Conservation (phyloP, 768 basidiomycete genomes). For the Russula sp. region DNA sequence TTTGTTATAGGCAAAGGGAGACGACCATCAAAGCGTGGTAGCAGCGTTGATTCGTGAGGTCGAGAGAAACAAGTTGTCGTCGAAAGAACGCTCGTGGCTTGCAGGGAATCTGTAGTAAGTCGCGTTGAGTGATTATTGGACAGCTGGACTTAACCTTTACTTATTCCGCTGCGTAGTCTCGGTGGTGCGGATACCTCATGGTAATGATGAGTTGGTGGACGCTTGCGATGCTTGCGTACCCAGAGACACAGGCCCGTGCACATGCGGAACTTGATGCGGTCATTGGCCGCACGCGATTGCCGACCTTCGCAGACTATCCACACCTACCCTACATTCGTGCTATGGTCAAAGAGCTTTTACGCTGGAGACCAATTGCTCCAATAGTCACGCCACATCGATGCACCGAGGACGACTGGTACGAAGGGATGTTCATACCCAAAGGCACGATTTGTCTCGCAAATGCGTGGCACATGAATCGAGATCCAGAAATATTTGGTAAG, state of each 20-base stretch:
- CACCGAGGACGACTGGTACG: slow-evolving; percentile 17
- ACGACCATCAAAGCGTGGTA: not conserved
- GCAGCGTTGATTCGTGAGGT: no score
- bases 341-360: slow-evolving; percentile 5
- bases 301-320: slow-evolving; percentile 6
- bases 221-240: slow-evolving; percentile 3
- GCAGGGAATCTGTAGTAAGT: slow-evolving; percentile 1
- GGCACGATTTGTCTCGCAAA: slow-evolving; percentile 39
- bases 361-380: not conserved
- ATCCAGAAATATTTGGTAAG: slow-evolving; percentile 33
- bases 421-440: slow-evolving; percentile 27
- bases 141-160: no score
- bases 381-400: not conserved
- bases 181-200: not conserved
- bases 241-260: slow-evolving; percentile 4
- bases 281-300: slow-evolving; percentile 2
- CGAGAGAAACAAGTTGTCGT: not conserved
- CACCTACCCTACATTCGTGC: slow-evolving; percentile 15
- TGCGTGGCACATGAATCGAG: slow-evolving; percentile 32
- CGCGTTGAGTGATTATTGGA: not conserved
- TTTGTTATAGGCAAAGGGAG: not conserved
- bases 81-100: not conserved
- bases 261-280: not conserved
- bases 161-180: no score
- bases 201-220: not conserved